These are phyloP conservation scores for Glebionis coronaria DNA, from an alignment of 129 eudicot species.

Conservation along the genomic window DNA sequence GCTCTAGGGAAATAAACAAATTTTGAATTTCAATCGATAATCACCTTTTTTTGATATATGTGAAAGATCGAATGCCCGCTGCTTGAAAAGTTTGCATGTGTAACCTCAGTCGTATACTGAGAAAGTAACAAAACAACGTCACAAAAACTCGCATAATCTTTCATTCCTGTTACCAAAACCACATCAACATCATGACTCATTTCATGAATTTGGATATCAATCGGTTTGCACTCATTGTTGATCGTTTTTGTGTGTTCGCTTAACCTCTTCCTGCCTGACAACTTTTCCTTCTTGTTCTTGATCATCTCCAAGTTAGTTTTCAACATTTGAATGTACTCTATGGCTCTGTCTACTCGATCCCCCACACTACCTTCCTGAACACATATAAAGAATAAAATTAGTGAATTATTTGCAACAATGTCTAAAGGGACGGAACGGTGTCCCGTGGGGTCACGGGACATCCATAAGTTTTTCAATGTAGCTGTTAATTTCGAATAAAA, in stretches of 20 bases:
- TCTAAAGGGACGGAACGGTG: no score
- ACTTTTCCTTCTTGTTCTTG: conserved; percentile 40
- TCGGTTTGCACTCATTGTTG: not conserved
- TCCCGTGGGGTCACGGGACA: no score
- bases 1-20: not conserved
- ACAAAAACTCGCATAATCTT: conserved; percentile 27
- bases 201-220: conserved; percentile 39
- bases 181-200: conserved; percentile 42
- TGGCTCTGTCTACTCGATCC: conserved; percentile 61
- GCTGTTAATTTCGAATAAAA: no score
- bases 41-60: conserved; percentile 41
- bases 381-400: not conserved
- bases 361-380: conserved; percentile 40
- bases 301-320: conserved; percentile 36
- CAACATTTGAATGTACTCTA: conserved; percentile 51
- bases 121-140: conserved; percentile 31
- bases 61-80: conserved; percentile 44
- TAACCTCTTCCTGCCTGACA: conserved; percentile 26
- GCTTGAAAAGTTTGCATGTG: conserved; percentile 35
- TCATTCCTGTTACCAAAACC: conserved; percentile 36
- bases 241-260: not conserved
- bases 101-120: conserved; percentile 43
- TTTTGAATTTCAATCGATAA: not conserved
- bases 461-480: no score
- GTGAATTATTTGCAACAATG: no score